Conservation (phyloP, 345 rosid genomes). For the Sapria himalayana region DNA sequence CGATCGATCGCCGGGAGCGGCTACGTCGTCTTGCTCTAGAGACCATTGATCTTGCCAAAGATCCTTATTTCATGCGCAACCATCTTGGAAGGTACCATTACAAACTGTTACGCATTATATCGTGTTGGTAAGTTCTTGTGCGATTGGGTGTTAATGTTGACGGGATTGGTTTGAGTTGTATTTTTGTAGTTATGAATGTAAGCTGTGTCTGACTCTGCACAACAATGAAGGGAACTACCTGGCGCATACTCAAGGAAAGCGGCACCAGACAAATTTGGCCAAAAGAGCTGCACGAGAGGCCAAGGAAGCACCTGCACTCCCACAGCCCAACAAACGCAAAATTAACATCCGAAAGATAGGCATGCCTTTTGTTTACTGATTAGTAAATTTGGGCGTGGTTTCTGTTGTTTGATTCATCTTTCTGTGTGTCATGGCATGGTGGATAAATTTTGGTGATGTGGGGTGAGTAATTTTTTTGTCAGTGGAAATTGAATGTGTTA, state of each 20-base stretch:
- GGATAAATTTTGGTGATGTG: too few species aligned
- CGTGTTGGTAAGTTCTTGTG: neutral
- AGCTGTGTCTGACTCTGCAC: constrained; percentile 85
- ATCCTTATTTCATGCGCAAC: constrained; percentile 97
- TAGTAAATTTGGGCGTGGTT: neutral
- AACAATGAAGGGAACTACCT: constrained; percentile 99
- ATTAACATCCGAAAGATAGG: constrained; percentile 70
- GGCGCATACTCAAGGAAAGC: constrained; percentile 95
- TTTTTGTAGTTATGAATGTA: constrained; percentile 74
- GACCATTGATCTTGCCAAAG: constrained; percentile 93
- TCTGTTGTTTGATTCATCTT: too few species aligned
- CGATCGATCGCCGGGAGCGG: constrained; percentile 93
- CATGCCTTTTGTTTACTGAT: neutral
- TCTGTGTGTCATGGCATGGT: too few species aligned
- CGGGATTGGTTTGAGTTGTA: neutral
- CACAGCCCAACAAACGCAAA: constrained; percentile 87
- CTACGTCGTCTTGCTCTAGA: constrained; percentile 94
- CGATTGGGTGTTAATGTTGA: too few species aligned
- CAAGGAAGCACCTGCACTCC: constrained; percentile 69
- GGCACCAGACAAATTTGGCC: constrained; percentile 92
- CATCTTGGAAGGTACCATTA: constrained; percentile 66
- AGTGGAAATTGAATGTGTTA: too few species aligned
- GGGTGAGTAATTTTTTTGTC: too few species aligned
- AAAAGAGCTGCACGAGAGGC: constrained; percentile 98
- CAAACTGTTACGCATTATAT: neutral